These are phyloP conservation scores for Nematodospora valgi DNA, from an alignment of 805 yeast species.

Conservation along the genomic window DNA sequence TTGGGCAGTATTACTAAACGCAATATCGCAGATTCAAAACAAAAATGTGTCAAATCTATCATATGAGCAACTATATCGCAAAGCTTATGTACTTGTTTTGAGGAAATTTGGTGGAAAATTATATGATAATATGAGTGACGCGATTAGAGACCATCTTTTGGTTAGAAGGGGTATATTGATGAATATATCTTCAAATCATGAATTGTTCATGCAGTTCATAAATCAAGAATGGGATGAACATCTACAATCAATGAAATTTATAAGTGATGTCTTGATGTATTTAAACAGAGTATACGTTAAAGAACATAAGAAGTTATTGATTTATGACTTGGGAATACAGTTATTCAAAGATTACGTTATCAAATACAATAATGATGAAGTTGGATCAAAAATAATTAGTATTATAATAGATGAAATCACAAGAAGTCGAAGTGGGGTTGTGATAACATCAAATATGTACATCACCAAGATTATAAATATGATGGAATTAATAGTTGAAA, in stretches of 20 bases:
- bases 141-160: constrained; percentile 47
- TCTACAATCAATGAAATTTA: constrained; percentile 66
- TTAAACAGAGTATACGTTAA: constrained; percentile 81
- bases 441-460: constrained; percentile 47
- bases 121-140: constrained; percentile 55
- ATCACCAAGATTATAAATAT: constrained; percentile 63
- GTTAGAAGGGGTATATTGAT: constrained; percentile 17
- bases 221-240: constrained; percentile 67
- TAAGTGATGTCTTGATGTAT: constrained; percentile 83
- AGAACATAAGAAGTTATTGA: constrained; percentile 57
- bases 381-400: constrained; percentile 50
- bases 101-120: constrained; percentile 63
- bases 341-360: constrained; percentile 62
- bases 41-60: constrained; percentile 72
- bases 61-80: constrained; percentile 78
- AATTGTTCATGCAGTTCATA: constrained; percentile 34
- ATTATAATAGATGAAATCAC: constrained; percentile 55
- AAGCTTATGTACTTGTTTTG: constrained; percentile 72
- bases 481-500: constrained; percentile 63
- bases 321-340: constrained; percentile 71
- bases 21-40: constrained; percentile 67
- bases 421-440: constrained; percentile 51
- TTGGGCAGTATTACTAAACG: constrained; percentile 64
- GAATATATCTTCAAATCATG: constrained; percentile 15
- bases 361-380: constrained; percentile 42